phyloP scores from a whole-genome alignment of 2,329 filamentous ascomycete genomes.

The Parastagonospora nodorum region DNA sequence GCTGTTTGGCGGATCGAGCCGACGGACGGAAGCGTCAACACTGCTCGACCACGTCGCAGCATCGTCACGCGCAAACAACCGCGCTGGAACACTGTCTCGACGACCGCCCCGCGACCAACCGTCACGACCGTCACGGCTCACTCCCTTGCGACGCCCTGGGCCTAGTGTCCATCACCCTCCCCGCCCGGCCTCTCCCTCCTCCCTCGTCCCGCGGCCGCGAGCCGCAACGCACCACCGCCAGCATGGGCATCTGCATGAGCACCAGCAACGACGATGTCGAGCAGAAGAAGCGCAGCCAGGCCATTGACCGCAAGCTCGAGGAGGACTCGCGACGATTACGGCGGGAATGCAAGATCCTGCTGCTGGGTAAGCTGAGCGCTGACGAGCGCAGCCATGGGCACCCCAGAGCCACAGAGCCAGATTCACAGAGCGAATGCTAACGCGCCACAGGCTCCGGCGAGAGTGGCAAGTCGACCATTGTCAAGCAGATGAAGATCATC shows the following conservation, averaged over 20 bases:
- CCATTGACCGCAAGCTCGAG: conserved; percentile 90
- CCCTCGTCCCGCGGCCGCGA: conserved; percentile 33
- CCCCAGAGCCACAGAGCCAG: too few relatives aligned
- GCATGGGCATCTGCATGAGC: conserved; percentile 95
- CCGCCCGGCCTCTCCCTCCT: conserved; percentile 14
- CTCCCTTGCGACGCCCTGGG: conserved; percentile 37
- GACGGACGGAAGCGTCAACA: conserved; percentile 32
- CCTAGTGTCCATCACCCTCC: conserved; percentile 32
- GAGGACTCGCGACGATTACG: conserved; percentile 92
- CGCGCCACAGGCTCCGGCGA: conserved; percentile 80
- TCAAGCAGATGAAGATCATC: conserved; percentile 99
- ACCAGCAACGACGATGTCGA: conserved; percentile 83
- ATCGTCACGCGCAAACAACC: conserved; percentile 25
- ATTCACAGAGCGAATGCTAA: conserved; percentile 36
- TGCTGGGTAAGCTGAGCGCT: conserved; percentile 72
- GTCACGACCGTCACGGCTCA: too few relatives aligned
- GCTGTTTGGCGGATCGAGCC: conserved; percentile 22
- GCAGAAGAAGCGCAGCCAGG: conserved; percentile 94
- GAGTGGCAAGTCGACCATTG: conserved; percentile 98
- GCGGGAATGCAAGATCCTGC: conserved; percentile 97
- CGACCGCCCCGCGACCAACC: conserved; percentile 10
- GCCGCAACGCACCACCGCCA: conserved; percentile 43
- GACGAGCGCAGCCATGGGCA: not conserved
- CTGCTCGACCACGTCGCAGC: conserved; percentile 19
- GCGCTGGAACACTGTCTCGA: conserved; percentile 26